Evolutionary conservation across 306 rosid genomes (phyloP), one percentile per base, ranked within the genome.

Genomic region (Alnus glutinosa): DNA sequence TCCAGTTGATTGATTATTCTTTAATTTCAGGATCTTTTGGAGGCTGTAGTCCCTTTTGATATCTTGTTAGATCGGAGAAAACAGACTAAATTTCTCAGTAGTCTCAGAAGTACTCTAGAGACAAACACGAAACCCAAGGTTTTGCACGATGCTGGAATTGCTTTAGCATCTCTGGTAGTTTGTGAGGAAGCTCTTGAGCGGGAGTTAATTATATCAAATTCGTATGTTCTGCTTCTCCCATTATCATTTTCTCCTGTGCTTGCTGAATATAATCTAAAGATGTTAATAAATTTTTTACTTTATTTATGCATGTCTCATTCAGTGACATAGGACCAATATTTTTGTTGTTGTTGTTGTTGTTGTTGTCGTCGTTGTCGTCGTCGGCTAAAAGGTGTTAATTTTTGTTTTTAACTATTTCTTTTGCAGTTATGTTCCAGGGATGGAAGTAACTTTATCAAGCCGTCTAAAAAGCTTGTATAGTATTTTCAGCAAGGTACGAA

Each of bases 111-210:
- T 81, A 78, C 83, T 79, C 52, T 85, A 54, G 86, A 82, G 80
- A 71, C 84, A 70, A 69, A 78, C 77, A 82, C 70, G 42, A 89
- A 88, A 78, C 91, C 97, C 9, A 92, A 89, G 93, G 97, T 92
- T 70, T 89, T 91, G 78, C 95, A 75, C 50, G 97, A 92, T 86
- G 92, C 97, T 72, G 93, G 90, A 74, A 81, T 89, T 79, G 97
- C 98, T 87, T 87, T 94, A 85, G 92, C 95, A 62, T 92, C 98
- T 70, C 77, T 94, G 79, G 90, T 87, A 70, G 70, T 83, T 81
- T 91, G 97, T 77, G 98, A 94, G 92, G 97, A 92, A 85, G 98
- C 97, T 70, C 92, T 94, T 68, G 95, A 94, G 81, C 92, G 74
- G 83, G 98, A 94, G 82, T 85, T 92, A 83, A 91, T 92, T 71